Conservation (phyloP, 257 asterid species). For the Eustoma russellianum region DNA sequence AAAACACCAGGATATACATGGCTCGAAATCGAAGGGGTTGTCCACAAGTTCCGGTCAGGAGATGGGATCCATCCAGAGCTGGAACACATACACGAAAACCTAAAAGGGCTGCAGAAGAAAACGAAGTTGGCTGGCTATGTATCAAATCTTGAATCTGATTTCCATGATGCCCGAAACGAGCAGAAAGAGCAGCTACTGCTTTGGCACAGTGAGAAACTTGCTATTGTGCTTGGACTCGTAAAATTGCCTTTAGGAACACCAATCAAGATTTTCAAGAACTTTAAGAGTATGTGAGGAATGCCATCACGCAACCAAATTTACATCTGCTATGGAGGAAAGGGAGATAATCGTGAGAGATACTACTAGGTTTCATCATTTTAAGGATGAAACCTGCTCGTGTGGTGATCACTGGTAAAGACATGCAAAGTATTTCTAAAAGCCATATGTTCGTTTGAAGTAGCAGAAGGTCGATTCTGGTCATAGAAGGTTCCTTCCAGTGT, state of each 20-base stretch:
- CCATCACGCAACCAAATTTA: slow-evolving; percentile 21
- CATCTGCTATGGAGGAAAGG: slow-evolving; percentile 19
- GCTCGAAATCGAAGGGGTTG: slow-evolving; percentile 36
- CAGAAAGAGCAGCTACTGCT: slow-evolving; percentile 22
- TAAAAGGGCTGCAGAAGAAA: slow-evolving; percentile 55
- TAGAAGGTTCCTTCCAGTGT: background rate
- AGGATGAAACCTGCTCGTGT: slow-evolving; percentile 23
- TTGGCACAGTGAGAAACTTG: slow-evolving; percentile 28
- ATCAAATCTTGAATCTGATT: slow-evolving; percentile 6
- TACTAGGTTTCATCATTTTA: slow-evolving; percentile 22
- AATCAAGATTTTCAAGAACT: slow-evolving; percentile 22
- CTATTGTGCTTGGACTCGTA: slow-evolving; percentile 19
- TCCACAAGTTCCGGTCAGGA: slow-evolving; percentile 76
- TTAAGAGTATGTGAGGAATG: slow-evolving; percentile 23
- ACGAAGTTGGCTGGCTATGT: slow-evolving; percentile 44
- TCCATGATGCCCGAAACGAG: slow-evolving; percentile 13
- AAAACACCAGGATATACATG: slow-evolving; percentile 47
- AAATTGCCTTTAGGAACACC: slow-evolving; percentile 10
- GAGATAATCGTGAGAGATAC: slow-evolving; percentile 20
- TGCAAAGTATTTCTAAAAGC: background rate
- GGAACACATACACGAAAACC: slow-evolving; percentile 32
- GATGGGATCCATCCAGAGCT: slow-evolving; percentile 60
- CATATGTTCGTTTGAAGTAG: background rate
- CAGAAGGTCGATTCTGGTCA: background rate
- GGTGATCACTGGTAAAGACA: slow-evolving; percentile 17